Conservation (phyloP, 306 rosid species). For the Quercus rubra region DNA sequence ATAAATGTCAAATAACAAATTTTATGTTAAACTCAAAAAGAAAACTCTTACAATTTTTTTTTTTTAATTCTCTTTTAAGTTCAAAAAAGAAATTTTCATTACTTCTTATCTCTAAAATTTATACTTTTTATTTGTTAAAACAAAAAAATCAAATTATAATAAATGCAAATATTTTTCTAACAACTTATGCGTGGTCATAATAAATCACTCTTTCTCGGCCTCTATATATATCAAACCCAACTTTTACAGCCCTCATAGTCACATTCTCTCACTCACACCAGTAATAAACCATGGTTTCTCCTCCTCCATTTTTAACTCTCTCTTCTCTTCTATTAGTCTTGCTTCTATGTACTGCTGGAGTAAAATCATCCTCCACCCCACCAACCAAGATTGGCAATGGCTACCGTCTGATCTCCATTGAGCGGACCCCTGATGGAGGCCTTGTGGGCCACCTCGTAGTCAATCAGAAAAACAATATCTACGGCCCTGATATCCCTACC, state of each 20-base stretch:
- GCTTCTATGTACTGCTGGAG: constrained; percentile 21
- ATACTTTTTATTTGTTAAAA: too few relatives aligned
- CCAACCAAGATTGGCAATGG: constrained; percentile 68
- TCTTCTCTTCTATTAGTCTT: constrained; percentile 31
- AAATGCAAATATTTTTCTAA: too few relatives aligned
- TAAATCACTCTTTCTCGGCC: background rate
- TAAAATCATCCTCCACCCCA: constrained; percentile 7
- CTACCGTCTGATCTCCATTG: constrained; percentile 70
- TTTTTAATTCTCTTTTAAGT: too few relatives aligned
- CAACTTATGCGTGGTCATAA: too few relatives aligned
- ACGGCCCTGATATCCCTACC: constrained; percentile 76
- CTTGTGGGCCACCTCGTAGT: constrained; percentile 66
- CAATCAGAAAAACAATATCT: constrained; percentile 48
- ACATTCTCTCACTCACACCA: background rate
- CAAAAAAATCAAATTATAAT: too few relatives aligned
- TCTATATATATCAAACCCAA: constrained; percentile 18
- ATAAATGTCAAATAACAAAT: too few relatives aligned
- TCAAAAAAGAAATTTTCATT: too few relatives aligned
- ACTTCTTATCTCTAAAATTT: rapidly evolving
- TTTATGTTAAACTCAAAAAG: too few relatives aligned
- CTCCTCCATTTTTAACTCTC: constrained; percentile 2
- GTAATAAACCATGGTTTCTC: constrained; percentile 24
- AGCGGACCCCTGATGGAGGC: constrained; percentile 65
- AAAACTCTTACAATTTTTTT: too few relatives aligned
- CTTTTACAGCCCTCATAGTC: background rate